Evolutionary conservation across 495 filamentous ascomycete species (phyloP), one percentile per base, ranked within the genome.

Genomic region (Terfezia boudieri): DNA sequence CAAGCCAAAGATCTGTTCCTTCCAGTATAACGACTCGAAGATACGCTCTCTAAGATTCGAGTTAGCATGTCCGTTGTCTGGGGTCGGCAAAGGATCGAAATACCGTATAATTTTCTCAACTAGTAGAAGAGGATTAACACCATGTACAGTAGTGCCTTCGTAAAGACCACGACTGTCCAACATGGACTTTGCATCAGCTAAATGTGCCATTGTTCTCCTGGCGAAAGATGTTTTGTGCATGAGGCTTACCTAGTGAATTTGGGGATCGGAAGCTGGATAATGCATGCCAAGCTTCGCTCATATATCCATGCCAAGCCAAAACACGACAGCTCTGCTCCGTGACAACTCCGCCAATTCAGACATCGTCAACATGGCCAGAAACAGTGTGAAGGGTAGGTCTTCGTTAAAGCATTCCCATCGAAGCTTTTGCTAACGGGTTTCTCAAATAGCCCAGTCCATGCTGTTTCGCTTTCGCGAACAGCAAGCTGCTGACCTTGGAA

Each of bases 391-490:
- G 49, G 41, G 41, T 46, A 46, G 4, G 14, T 46, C 4, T 46
- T 20, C 8, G 14, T 46, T 4, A 1, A 46, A 46, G 0, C 2
- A 46, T 6, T 46, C 4, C 4, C 0, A 1, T 0, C 4, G 8
- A 46, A 46, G 17, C 41, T 20, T 2, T 14, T 46, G 41, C 8
- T 46, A 98, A 98, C 68, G 86, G n/a, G 35, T 89, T 95, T 32
- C 26, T 32, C 26, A 32, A 76, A 96, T 96, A 71, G 90, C 90
- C 56, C 90, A 98, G 70, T 95, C 89, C 20, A 98, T 98, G 90
- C 92, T 98, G 69, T 98, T 94, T 73, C 90, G 90, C 74, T 98
- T 98, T 76, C 86, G 92, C 67, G 90, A 94, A 64, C 81, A 87
- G 62, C 90, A 96, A 73, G 92, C 92, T 53, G 87, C 89, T 55